These are phyloP conservation scores for Entomortierella lignicola DNA, from an alignment of 192 early-diverging fungal genomes.

Conservation along the genomic window DNA sequence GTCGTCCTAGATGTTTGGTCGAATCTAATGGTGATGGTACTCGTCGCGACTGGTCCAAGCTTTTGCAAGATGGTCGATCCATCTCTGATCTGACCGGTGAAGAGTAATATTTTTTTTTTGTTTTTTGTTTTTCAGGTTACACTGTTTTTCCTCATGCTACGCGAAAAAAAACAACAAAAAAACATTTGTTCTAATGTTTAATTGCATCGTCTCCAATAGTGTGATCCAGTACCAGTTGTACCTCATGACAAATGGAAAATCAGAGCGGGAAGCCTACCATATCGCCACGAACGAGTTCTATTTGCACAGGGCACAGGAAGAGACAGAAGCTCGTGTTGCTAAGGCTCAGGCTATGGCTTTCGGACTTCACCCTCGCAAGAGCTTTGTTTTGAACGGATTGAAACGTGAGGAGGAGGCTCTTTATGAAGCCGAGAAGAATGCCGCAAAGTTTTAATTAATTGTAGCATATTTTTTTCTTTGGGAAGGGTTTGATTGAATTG, in stretches of 20 bases:
- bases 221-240: constrained; percentile 89
- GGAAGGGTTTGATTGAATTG: no score
- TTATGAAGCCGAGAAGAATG: constrained; percentile 32
- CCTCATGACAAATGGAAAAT: constrained; percentile 75
- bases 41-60: constrained; percentile 64
- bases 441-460: constrained; percentile 30
- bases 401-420: constrained; percentile 50
- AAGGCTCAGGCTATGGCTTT: constrained; percentile 65
- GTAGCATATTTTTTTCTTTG: background rate
- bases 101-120: constrained; percentile 70
- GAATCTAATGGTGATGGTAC: constrained; percentile 70
- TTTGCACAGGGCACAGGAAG: constrained; percentile 79
- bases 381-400: constrained; percentile 50
- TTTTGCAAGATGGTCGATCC: constrained; percentile 62
- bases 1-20: constrained; percentile 75
- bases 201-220: no score
- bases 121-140: background rate
- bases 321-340: constrained; percentile 74
- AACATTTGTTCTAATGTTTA: no score
- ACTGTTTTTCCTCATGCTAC: no score
- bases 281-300: constrained; percentile 87
- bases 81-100: constrained; percentile 80
- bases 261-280: constrained; percentile 83
- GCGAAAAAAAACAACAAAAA: no score
- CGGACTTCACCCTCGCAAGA: constrained; percentile 50